These are phyloP conservation scores for Fusarium chuoi DNA, from an alignment of 2,329 filamentous ascomycete species.

Conservation along the genomic window DNA sequence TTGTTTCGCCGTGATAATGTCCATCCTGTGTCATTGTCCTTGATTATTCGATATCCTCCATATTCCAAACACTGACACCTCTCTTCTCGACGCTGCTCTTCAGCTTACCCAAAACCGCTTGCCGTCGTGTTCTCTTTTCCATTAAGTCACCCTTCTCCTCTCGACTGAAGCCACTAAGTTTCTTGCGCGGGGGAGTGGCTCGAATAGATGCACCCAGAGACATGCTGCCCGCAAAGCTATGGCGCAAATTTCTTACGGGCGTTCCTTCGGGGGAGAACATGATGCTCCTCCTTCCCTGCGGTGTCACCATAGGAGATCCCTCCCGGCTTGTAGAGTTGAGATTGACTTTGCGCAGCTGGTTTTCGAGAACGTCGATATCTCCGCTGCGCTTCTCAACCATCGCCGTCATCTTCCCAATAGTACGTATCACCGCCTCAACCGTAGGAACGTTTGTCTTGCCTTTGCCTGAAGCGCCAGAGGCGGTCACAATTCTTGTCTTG, in stretches of 20 bases:
- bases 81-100: conserved; percentile 60
- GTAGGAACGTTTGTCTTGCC: conserved; percentile 72
- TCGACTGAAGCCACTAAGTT: conserved; percentile 68
- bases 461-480: conserved; percentile 60
- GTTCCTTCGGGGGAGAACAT: conserved; percentile 58
- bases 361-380: conserved; percentile 90
- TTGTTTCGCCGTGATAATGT: conserved; percentile 5
- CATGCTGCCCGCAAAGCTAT: conserved; percentile 51
- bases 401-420: conserved; percentile 89
- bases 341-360: conserved; percentile 80
- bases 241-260: conserved; percentile 55
- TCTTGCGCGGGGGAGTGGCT: conserved; percentile 66
- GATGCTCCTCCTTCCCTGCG: conserved; percentile 50
- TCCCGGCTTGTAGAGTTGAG: conserved; percentile 59
- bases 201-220: conserved; percentile 54
- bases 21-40: conserved; percentile 13
- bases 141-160: conserved; percentile 68
- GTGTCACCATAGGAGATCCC: conserved; percentile 55
- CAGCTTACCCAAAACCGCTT: conserved; percentile 64
- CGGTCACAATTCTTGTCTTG: conserved; percentile 77
- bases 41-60: conserved; percentile 59
- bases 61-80: conserved; percentile 61
- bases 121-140: conserved; percentile 63
- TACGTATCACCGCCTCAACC: conserved; percentile 90
- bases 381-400: conserved; percentile 93